A percentile compares a stretch with the other conserved stretches of the same genome.
Conservation (phyloP, 2,329 filamentous ascomycete genomes). For the Calonectria pseudoturangicola region DNA sequence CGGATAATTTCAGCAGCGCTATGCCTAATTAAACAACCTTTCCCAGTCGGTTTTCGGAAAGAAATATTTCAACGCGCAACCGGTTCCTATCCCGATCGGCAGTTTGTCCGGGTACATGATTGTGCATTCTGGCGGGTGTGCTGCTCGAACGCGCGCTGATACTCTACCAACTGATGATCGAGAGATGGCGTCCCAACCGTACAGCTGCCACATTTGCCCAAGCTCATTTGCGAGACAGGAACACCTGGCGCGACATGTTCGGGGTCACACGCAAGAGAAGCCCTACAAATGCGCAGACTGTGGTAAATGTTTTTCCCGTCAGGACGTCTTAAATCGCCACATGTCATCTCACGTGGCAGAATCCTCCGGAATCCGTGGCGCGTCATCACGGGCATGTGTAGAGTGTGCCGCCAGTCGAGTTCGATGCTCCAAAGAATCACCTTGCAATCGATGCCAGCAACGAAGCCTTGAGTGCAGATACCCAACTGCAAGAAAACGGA, state of each 20-base stretch:
- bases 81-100: too few relatives aligned
- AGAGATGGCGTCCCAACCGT: too few relatives aligned
- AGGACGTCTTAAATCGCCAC: conserved; percentile 44
- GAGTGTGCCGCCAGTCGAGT: conserved; percentile 43
- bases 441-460: conserved; percentile 40
- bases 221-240: conserved; percentile 41
- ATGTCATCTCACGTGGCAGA: conserved; percentile 30
- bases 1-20: too few relatives aligned
- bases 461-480: conserved; percentile 35
- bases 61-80: too few relatives aligned
- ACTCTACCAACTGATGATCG: too few relatives aligned
- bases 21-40: too few relatives aligned
- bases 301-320: conserved; percentile 44
- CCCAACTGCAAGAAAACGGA: conserved; percentile 13
- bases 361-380: background rate
- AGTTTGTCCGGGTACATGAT: too few relatives aligned
- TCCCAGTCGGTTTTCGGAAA: too few relatives aligned
- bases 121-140: too few relatives aligned
- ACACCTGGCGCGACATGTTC: conserved; percentile 44
- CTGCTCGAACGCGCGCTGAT: too few relatives aligned
- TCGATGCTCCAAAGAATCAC: conserved; percentile 44
- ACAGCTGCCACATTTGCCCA: conserved; percentile 36
- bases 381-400: conserved; percentile 39
- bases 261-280: conserved; percentile 45
- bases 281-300: conserved; percentile 41